A percentile compares a stretch with the other conserved stretches of the same genome.
Evolutionary conservation across 2,329 filamentous ascomycete species (phyloP).

Genomic region (Botrytis byssoidea): DNA sequence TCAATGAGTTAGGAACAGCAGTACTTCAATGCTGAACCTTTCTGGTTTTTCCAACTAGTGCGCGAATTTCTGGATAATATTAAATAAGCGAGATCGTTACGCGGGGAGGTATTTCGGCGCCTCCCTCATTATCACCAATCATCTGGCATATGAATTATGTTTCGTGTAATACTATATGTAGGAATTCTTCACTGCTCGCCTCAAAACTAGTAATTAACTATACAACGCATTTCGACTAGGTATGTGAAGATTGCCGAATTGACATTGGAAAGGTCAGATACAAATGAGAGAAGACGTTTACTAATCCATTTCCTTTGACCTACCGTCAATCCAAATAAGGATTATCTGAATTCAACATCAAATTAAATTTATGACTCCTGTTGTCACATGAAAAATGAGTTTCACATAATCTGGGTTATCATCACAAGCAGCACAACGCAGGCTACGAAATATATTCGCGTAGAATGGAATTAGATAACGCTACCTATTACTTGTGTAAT

Average conservation of each 20-base stretch:
- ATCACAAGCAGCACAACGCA: neutral
- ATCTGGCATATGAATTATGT: too few species aligned
- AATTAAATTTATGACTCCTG: neutral
- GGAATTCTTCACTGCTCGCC: fast-evolving
- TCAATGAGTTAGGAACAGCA: too few species aligned
- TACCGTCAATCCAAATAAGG: fast-evolving
- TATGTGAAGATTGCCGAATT: neutral
- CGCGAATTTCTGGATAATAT: too few species aligned
- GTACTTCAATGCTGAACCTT: too few species aligned
- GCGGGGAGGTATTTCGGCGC: too few species aligned
- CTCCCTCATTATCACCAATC: too few species aligned
- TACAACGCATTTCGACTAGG: neutral
- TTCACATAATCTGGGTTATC: fast-evolving
- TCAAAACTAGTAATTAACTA: too few species aligned
- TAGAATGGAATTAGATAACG: neutral
- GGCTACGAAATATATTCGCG: fast-evolving
- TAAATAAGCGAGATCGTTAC: too few species aligned
- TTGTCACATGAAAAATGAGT: neutral
- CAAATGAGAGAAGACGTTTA: neutral
- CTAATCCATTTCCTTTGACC: neutral
- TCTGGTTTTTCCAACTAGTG: too few species aligned
- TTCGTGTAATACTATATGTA: too few species aligned
- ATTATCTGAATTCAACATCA: neutral
- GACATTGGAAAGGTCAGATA: neutral
- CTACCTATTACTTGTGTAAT: fast-evolving